Percentiles rank a stretch among this genome's conserved stretches.
Conservation (phyloP, 2,329 filamentous ascomycete genomes). For the Trichoderma sp. region DNA sequence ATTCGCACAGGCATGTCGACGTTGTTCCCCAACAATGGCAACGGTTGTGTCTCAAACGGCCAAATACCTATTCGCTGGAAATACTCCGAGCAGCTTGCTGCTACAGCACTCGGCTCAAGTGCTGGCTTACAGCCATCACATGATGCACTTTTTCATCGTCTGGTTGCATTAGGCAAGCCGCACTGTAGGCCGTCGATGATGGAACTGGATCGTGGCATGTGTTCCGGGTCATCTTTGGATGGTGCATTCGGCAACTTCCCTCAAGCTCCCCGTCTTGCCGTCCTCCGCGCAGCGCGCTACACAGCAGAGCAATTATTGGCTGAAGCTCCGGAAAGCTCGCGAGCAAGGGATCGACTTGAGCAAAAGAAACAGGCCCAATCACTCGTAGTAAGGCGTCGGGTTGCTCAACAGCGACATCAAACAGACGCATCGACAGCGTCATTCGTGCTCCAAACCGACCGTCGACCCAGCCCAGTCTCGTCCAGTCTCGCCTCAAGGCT, state of each 20-base stretch:
- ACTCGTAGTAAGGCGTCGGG: not conserved
- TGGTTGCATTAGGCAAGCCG: not conserved
- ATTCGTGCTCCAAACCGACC: not conserved
- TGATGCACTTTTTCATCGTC: conserved; percentile 17
- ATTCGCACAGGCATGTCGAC: conserved; percentile 21
- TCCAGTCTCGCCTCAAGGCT: not conserved
- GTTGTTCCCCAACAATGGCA: conserved; percentile 14
- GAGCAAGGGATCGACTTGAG: not conserved
- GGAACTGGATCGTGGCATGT: not conserved
- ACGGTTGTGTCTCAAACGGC: conserved; percentile 7
- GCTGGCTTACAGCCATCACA: conserved; percentile 21
- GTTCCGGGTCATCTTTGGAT: not conserved
- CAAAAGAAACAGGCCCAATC: too few relatives aligned
- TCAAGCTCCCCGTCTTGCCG: not conserved
- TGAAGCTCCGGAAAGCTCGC: not conserved
- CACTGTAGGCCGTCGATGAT: not conserved
- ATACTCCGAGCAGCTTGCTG: conserved; percentile 10
- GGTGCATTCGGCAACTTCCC: not conserved
- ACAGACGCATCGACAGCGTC: not conserved
- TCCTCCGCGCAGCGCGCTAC: not conserved
- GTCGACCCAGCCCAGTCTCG: too few relatives aligned
- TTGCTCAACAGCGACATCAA: not conserved
- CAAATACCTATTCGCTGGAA: conserved; percentile 24
- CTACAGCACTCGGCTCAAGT: not conserved
- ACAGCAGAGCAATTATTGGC: conserved; percentile 9